These are phyloP conservation scores for Neurospora intermedia DNA, from an alignment of 495 filamentous ascomycete species.

Conservation along the genomic window DNA sequence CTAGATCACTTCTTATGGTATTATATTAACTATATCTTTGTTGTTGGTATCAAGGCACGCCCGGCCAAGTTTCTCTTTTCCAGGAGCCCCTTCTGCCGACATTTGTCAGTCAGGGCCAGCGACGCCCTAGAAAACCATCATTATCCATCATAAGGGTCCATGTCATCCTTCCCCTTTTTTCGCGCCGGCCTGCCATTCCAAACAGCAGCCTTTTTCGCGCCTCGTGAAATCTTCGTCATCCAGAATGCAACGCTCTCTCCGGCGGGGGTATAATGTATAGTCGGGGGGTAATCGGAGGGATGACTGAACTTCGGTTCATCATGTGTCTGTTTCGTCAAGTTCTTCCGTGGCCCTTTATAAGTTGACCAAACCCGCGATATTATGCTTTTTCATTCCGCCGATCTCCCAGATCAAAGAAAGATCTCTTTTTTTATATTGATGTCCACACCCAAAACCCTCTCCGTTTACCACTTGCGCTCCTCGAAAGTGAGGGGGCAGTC, in stretches of 20 bases:
- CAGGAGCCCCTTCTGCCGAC: not conserved
- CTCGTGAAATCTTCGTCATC: not conserved
- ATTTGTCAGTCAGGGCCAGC: not conserved
- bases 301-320: not conserved
- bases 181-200: not conserved
- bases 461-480: slow-evolving; percentile 30
- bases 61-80: not conserved
- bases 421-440: not conserved
- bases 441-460: not conserved
- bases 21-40: not conserved
- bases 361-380: not conserved
- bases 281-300: not conserved
- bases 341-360: not conserved
- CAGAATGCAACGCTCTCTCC: not conserved
- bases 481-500: slow-evolving; percentile 58
- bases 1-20: not conserved
- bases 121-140: not conserved
- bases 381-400: not conserved
- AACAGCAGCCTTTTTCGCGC: not conserved
- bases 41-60: not conserved
- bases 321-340: not conserved
- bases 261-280: not conserved
- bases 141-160: not conserved
- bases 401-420: not conserved
- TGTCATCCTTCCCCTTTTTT: not conserved